phyloP scores from a whole-genome alignment of 371 early-diverging fungal species.

The Haplosporangium sp. region DNA sequence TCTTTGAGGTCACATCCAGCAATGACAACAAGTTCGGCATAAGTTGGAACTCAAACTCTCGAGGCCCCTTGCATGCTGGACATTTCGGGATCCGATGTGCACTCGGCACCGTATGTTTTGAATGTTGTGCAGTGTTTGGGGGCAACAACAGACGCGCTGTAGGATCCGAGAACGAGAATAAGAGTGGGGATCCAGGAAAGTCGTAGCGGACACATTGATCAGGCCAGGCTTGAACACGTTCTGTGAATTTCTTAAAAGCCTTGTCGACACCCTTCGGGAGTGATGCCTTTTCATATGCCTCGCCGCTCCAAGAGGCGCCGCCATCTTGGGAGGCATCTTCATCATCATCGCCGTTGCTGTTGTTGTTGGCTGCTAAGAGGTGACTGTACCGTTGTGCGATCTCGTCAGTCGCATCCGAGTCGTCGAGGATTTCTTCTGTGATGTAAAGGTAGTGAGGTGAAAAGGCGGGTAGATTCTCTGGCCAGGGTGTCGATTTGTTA shows the following conservation, averaged over 20 bases:
- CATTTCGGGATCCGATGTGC: slow-evolving; percentile 65
- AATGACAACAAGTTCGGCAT: slow-evolving; percentile 89
- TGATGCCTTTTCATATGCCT: slow-evolving; percentile 81
- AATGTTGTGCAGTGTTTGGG: slow-evolving; percentile 34
- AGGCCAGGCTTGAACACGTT: slow-evolving; percentile 77
- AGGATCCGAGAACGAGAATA: slow-evolving; percentile 69
- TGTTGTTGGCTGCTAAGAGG: slow-evolving; percentile 59
- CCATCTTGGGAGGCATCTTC: slow-evolving; percentile 29
- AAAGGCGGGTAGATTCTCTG: slow-evolving; percentile 50
- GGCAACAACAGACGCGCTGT: slow-evolving; percentile 56
- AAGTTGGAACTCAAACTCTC: slow-evolving; percentile 92
- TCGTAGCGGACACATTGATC: slow-evolving; percentile 89
- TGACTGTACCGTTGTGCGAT: slow-evolving; percentile 62
- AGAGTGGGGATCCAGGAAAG: slow-evolving; percentile 76
- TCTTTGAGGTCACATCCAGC: slow-evolving; percentile 63
- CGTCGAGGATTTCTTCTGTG: slow-evolving; percentile 64
- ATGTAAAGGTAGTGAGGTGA: slow-evolving; percentile 76
- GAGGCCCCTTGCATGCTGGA: slow-evolving; percentile 72
- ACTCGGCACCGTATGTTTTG: slow-evolving; percentile 42
- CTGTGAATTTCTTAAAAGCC: slow-evolving; percentile 82
- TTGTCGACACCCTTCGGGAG: slow-evolving; percentile 82
- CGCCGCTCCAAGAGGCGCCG: slow-evolving; percentile 77
- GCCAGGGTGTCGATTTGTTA: slow-evolving; percentile 41
- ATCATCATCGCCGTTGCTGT: slow-evolving; percentile 54
- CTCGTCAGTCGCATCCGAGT: slow-evolving; percentile 55